Conservation (phyloP, 2,329 filamentous ascomycete genomes). For the Aspergillus sp. region DNA sequence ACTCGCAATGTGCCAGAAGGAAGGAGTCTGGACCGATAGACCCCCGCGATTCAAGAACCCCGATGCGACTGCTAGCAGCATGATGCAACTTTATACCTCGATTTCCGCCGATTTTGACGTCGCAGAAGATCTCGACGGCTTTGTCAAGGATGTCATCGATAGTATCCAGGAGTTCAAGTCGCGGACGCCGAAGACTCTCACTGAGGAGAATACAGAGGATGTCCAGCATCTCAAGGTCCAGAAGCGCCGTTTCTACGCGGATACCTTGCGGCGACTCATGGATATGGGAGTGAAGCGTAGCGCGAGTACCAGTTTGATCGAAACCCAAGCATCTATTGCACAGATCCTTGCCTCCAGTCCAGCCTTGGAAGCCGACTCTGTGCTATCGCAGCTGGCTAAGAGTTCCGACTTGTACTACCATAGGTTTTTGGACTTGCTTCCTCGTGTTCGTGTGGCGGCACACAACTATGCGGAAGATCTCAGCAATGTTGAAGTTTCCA, state of each 20-base stretch:
- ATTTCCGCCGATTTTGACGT: conserved; percentile 58
- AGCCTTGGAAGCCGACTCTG: conserved; percentile 35
- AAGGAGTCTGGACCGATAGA: conserved; percentile 44
- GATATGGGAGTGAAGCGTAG: conserved; percentile 90
- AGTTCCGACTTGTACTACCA: conserved; percentile 74
- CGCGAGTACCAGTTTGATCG: conserved; percentile 70
- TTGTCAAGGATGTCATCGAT: conserved; percentile 67
- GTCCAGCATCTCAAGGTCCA: conserved; percentile 88
- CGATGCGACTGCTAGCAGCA: conserved; percentile 69
- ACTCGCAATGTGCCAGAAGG: conserved; percentile 34
- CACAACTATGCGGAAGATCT: conserved; percentile 82
- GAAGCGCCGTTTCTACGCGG: conserved; percentile 87
- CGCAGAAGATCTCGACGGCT: conserved; percentile 63
- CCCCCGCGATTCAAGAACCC: conserved; percentile 71
- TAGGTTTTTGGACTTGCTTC: conserved; percentile 72
- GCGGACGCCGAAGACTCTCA: conserved; percentile 78
- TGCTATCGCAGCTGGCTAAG: conserved; percentile 27
- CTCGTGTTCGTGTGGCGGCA: conserved; percentile 65
- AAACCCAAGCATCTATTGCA: conserved; percentile 70
- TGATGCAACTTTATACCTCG: conserved; percentile 64
- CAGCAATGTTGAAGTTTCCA: conserved; percentile 73
- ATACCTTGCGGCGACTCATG: conserved; percentile 78
- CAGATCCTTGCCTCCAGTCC: conserved; percentile 64
- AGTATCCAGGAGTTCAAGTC: conserved; percentile 75
- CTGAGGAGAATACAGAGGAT: conserved; percentile 78